Evolutionary conservation across 352 stramenopile species (phyloP).

Genomic region (Pythium aristosporum): DNA sequence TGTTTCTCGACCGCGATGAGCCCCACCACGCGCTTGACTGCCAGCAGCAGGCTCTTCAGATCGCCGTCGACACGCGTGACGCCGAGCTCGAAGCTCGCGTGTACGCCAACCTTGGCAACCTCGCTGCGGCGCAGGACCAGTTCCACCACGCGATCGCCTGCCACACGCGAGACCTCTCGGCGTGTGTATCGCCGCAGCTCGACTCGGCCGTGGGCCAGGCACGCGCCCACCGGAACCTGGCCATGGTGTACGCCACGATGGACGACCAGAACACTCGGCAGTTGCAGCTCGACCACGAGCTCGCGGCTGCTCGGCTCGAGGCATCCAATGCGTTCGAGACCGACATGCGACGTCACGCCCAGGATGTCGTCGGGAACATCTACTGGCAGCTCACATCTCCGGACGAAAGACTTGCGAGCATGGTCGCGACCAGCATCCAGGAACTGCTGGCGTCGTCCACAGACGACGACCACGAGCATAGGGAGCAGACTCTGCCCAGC

Average conservation of each 20-base stretch:
- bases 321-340: conserved; percentile 40
- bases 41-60: conserved; percentile 59
- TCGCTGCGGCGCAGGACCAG: conserved; percentile 51
- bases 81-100: conserved; percentile 68
- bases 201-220: conserved; percentile 53
- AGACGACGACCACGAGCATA: conserved; percentile 14
- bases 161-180: conserved; percentile 57
- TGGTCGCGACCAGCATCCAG: conserved; percentile 36
- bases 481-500: no score
- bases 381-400: conserved; percentile 51
- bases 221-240: conserved; percentile 68
- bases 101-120: conserved; percentile 78
- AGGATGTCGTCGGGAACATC: conserved; percentile 58
- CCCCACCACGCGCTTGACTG: conserved; percentile 44
- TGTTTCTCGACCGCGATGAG: conserved; percentile 51
- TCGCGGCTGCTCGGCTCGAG: conserved; percentile 22
- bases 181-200: conserved; percentile 33
- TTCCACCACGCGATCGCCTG: conserved; percentile 58
- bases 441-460: conserved; percentile 30
- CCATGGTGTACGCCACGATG: conserved; percentile 61
- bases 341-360: conserved; percentile 47
- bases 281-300: conserved; percentile 30
- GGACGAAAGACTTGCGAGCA: conserved; percentile 37
- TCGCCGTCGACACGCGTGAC: conserved; percentile 50
- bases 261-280: not conserved